Evolutionary conservation across 345 rosid species (phyloP).

Genomic region (Arabis alpina): DNA sequence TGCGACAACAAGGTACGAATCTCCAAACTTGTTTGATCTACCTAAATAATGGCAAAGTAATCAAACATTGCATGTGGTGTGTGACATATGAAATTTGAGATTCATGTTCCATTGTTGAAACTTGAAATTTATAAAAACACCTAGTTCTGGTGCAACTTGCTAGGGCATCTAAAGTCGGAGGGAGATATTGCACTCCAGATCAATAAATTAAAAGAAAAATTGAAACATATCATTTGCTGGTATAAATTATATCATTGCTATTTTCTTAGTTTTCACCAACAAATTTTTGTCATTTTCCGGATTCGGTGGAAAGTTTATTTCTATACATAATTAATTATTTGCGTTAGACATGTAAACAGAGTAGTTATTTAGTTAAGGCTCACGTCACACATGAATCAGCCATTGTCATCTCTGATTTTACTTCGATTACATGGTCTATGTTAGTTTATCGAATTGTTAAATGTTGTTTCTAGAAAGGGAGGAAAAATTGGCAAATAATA

Average conservation of each 20-base stretch:
- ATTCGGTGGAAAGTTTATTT: background rate
- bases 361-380: background rate
- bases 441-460: background rate
- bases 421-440: background rate
- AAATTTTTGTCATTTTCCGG: no score
- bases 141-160: slow-evolving; percentile 20
- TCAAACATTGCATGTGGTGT: background rate
- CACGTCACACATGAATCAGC: slow-evolving; percentile 5
- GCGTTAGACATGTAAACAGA: background rate
- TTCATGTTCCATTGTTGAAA: background rate
- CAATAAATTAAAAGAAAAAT: no score
- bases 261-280: no score
- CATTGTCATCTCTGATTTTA: no score
- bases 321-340: background rate
- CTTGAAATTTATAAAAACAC: background rate
- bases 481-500: no score
- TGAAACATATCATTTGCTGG: no score
- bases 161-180: slow-evolving; percentile 13
- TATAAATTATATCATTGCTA: no score
- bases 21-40: slow-evolving; percentile 13
- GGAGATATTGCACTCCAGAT: background rate
- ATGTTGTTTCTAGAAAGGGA: no score
- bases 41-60: background rate
- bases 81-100: background rate
- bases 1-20: slow-evolving; percentile 14